Conservation (phyloP, 2,329 filamentous ascomycete genomes). For the Botryotinia convoluta region DNA sequence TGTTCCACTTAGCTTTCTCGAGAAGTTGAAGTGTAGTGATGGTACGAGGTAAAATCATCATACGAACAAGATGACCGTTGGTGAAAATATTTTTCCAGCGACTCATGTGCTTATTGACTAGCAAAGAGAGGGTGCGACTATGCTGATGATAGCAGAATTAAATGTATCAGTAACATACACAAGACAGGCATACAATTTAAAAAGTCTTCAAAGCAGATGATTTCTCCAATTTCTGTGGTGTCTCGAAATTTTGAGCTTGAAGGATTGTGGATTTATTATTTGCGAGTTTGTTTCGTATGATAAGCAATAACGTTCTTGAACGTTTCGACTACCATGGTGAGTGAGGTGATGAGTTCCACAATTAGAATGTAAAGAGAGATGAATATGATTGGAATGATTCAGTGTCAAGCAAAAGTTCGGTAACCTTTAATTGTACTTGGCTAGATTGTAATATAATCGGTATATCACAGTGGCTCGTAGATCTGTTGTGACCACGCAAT, state of each 20-base stretch:
- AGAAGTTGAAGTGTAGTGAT: background rate
- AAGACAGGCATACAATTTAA: background rate
- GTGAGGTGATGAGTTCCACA: background rate
- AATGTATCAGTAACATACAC: background rate
- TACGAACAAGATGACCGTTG: background rate
- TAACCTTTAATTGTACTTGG: background rate
- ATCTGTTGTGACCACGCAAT: background rate
- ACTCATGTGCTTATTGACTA: background rate
- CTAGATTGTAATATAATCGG: background rate
- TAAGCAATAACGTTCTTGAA: background rate
- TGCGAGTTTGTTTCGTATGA: background rate
- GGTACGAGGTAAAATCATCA: background rate
- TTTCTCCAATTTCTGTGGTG: background rate
- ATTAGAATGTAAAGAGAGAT: background rate
- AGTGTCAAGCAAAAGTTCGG: background rate
- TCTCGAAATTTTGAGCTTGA: background rate
- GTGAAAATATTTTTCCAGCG: background rate
- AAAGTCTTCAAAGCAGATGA: background rate
- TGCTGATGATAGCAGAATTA: accelerated
- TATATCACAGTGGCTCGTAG: background rate
- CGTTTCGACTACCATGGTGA: background rate
- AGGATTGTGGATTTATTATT: background rate
- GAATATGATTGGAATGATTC: background rate
- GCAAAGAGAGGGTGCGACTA: background rate
- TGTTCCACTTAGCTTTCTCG: background rate